Base-by-base conservation (phyloP, 2,329 filamentous ascomycete genomes). In the Epichloe gansuensis region DNA sequence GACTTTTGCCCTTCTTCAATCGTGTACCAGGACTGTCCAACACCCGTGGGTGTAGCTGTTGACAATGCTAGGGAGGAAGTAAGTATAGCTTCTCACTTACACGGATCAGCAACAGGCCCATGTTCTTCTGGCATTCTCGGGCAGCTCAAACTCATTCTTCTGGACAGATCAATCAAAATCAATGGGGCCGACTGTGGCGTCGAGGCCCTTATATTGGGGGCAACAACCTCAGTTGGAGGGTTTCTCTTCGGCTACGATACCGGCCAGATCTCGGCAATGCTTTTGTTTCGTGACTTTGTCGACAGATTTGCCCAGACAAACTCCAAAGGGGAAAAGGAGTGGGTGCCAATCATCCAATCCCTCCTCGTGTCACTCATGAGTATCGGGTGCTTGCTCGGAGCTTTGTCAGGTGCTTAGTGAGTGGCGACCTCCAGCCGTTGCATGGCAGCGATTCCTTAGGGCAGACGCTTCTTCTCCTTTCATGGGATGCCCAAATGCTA, bases 221-320 rank as follows among this genome's bases (percentile, higher is more conserved):
- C 73, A 37, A 69, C 75, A 43, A 79, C 78, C 44, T 77, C 75
- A 45, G 74, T 83, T 42, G 80, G 80, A 55, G 80, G 78, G 47
- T 80, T 81, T 63, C 73, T 83, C 55, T 82, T 82, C 62, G 81
- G 80, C 47, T 82, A 82, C 58, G 80, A 83, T 58, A 83, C 78
- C 9, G 80, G 78, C 57, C 77, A 81, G 60, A 80, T 81, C 50
- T 78, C 76, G 6, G 69, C 67, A 42, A 72, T 77, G 61, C 65
- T 76, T 9, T 63, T 74, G 17, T 77, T 77, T 61, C 53, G 62
- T 9, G 77, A 83, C 63, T 83, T 80, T 61, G 70, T 72, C 31
- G 50, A 70, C n/a, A 75, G 79, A 9, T 84, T 84, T 57, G 78
- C 74, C 17, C 71, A 76, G 52, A 59, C 62, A 1, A 65, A 71